phyloP scores from a whole-genome alignment of 2,329 filamentous ascomycete genomes.

The Fusarium sp. region DNA sequence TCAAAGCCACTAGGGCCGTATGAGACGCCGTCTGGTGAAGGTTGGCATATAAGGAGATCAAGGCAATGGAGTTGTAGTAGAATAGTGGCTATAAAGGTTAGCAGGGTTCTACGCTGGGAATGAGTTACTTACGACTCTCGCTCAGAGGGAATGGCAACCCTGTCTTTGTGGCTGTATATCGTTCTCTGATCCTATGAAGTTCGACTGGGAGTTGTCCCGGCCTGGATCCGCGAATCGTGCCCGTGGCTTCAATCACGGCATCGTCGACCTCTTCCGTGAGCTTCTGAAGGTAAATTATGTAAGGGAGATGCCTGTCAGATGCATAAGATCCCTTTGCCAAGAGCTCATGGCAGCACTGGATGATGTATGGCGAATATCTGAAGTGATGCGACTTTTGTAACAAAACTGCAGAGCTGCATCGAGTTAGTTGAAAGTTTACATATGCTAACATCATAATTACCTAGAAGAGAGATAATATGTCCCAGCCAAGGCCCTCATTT shows the following conservation, averaged over 20 bases:
- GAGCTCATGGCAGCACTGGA: slow-evolving; percentile 47
- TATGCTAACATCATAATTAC: slow-evolving; percentile 18
- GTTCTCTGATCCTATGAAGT: slow-evolving; percentile 41
- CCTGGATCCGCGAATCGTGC: slow-evolving; percentile 6
- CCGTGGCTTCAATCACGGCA: slow-evolving; percentile 35
- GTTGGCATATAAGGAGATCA: slow-evolving; percentile 52
- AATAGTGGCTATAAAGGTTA: slow-evolving; percentile 43
- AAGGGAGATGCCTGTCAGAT: slow-evolving; percentile 49
- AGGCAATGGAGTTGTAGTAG: slow-evolving; percentile 49
- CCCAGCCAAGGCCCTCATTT: slow-evolving; percentile 51
- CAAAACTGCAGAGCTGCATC: slow-evolving; percentile 40
- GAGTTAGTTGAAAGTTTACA: background rate
- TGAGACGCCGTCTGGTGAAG: slow-evolving; percentile 46
- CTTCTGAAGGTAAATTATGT: slow-evolving; percentile 51
- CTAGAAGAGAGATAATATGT: slow-evolving; percentile 53
- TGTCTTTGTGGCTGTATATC: slow-evolving; percentile 44
- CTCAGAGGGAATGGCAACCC: slow-evolving; percentile 48
- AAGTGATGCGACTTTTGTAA: slow-evolving; percentile 53
- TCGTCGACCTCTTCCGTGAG: slow-evolving; percentile 53
- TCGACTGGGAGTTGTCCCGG: slow-evolving; percentile 25
- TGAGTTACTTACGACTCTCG: slow-evolving; percentile 50
- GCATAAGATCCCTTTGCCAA: slow-evolving; percentile 21
- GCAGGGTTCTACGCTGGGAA: background rate
- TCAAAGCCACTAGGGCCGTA: slow-evolving; percentile 49
- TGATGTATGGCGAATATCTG: slow-evolving; percentile 48